These are phyloP conservation scores for Dictyostelium brefeldianum DNA, from an alignment of 78 protist genomes.

Conservation along the genomic window DNA sequence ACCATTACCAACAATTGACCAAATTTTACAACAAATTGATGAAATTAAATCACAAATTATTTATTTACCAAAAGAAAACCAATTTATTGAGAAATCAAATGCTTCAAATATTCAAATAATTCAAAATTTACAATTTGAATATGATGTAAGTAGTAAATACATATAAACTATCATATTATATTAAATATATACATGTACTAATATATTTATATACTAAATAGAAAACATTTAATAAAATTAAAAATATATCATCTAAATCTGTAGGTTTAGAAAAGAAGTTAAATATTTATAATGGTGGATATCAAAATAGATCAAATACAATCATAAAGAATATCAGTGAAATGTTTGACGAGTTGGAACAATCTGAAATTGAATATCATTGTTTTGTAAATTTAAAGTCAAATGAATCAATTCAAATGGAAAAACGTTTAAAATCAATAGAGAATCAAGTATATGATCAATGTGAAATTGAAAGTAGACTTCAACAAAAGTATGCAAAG, in stretches of 20 bases:
- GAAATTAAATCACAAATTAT: background rate
- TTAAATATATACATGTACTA: too few relatives aligned
- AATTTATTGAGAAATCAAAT: conserved; percentile 21
- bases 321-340: conserved; percentile 9
- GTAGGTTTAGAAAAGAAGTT: conserved; percentile 39
- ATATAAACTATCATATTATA: too few relatives aligned
- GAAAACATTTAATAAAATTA: conserved; percentile 1
- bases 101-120: background rate
- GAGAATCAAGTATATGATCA: conserved; percentile 66
- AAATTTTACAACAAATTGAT: conserved; percentile 2
- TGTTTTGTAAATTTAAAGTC: conserved; percentile 7
- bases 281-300: conserved; percentile 35
- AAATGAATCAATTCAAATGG: conserved; percentile 5
- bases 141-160: conserved; percentile 2
- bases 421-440: conserved; percentile 16
- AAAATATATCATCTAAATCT: background rate
- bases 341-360: background rate
- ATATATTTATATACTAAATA: too few relatives aligned
- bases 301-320: conserved; percentile 11
- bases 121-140: background rate
- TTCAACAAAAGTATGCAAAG: conserved; percentile 55
- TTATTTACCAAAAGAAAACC: conserved; percentile 7
- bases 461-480: conserved; percentile 49
- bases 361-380: conserved; percentile 18
- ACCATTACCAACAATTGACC: background rate